phyloP scores from a whole-genome alignment of 257 asterid genomes.

The Sherardia arvensis region DNA sequence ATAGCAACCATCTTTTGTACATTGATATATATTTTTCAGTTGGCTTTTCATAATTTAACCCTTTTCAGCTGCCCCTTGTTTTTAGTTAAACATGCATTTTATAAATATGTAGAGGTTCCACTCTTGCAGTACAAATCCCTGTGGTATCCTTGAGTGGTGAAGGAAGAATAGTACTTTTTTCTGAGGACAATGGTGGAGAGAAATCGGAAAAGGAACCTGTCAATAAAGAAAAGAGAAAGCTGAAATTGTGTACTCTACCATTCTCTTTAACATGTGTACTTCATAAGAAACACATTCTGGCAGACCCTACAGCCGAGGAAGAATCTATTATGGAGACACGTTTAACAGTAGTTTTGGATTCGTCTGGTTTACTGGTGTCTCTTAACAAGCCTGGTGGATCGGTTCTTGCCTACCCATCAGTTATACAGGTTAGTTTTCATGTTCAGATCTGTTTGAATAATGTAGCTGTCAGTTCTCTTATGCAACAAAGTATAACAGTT shows the following conservation, averaged over 20 bases:
- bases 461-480: neutral
- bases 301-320: conserved; percentile 96
- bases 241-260: conserved; percentile 40
- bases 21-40: neutral
- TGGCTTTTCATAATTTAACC: neutral
- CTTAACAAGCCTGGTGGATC: conserved; percentile 91
- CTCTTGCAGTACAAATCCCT: conserved; percentile 75
- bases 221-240: conserved; percentile 71
- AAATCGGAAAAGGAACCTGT: conserved; percentile 53
- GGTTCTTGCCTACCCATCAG: conserved; percentile 54
- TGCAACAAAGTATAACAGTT: neutral
- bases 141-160: conserved; percentile 69
- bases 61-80: neutral
- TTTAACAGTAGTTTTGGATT: conserved; percentile 69
- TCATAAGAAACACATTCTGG: conserved; percentile 81
- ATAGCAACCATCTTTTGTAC: neutral
- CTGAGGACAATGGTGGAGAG: conserved; percentile 43
- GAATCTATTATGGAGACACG: conserved; percentile 85
- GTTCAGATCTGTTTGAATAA: neutral
- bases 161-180: conserved; percentile 63
- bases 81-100: neutral
- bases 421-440: conserved; percentile 51
- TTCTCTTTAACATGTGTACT: conserved; percentile 77
- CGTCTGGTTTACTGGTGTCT: conserved; percentile 65
- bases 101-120: conserved; percentile 4